Evolutionary conservation across 306 rosid genomes (phyloP).

Genomic region (Medicago ruthenica): DNA sequence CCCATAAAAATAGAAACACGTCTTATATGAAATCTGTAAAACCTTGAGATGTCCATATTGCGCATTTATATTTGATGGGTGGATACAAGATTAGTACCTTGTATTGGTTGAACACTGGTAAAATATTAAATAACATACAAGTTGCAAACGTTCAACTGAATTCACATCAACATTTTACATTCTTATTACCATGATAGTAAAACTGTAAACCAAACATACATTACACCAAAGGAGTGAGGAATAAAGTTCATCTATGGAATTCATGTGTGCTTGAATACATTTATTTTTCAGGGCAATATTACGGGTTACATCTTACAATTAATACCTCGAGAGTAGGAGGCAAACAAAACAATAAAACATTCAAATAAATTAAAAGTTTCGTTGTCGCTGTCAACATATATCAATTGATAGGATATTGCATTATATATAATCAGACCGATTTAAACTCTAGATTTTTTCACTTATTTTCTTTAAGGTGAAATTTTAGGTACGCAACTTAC

Average conservation of each 20-base stretch:
- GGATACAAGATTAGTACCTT: not conserved
- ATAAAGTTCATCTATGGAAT: not conserved
- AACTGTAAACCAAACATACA: not conserved
- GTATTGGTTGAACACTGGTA: not conserved
- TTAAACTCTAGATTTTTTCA: too few relatives aligned
- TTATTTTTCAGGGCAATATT: not conserved
- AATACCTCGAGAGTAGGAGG: too few relatives aligned
- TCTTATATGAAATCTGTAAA: not conserved
- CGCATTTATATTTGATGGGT: not conserved
- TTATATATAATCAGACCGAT: too few relatives aligned
- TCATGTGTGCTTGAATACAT: not conserved
- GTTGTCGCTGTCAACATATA: too few relatives aligned
- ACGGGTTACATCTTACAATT: too few relatives aligned
- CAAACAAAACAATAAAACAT: too few relatives aligned
- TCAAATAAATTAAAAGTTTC: too few relatives aligned
- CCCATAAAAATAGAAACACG: not conserved
- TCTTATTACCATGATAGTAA: too few relatives aligned
- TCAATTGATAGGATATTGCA: too few relatives aligned
- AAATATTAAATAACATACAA: too few relatives aligned
- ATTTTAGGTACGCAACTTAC: too few relatives aligned
- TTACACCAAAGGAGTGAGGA: not conserved
- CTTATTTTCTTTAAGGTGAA: too few relatives aligned
- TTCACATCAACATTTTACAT: not conserved
- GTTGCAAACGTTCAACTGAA: not conserved
- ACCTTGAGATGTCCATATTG: not conserved